Base-by-base conservation (phyloP, 805 yeast species). In the Metschnikowia koreensis region DNA sequence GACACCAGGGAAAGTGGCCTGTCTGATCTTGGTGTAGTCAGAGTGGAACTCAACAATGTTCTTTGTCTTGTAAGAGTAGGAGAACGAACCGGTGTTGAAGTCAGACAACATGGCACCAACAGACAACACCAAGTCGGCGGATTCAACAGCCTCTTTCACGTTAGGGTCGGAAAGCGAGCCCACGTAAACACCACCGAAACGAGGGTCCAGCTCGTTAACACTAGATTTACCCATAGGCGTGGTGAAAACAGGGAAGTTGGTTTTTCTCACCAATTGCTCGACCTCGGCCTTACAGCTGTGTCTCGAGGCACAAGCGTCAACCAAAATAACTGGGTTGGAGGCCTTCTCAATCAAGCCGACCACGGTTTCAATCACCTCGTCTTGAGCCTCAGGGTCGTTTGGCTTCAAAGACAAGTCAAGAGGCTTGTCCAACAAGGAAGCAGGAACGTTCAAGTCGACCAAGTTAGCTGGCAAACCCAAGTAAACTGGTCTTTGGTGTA, bases 191-290 rank as follows among this genome's bases (percentile, higher is more conserved):
- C 96, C 96, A 60, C 89, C 90, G 70, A 81, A 89, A 37, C 62
- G 53, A 34, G 68, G 68, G 52, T 73, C 71, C 50, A 70, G 67
- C 72, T 89, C 96, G 69, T 86, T 83, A 60, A 88, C 81, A 27
- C 82, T 76, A 54, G 90, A 86, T 71, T 89, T 89, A 71, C 96
- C 96, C 94, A 89, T 87, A 62, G 96, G 96, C 48, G 96, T 89
- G 51, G 86, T 86, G 70, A 82, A 89, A 45, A 86, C 85, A 43
- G 94, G 93, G 83, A 83, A 88, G 67, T 86, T 82, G 46, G 96
- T 87, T 53, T 73, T 67, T 51, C 81, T 80, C 46, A 86, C 84
- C 66, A 89, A 78, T 60, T 77, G 70, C 55, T 71, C 74, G 54
- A 87, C 85, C 69, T 84, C 89, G n/a, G 69, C 69, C 64, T 77